Percentiles rank a stretch among this genome's conserved stretches.
Evolutionary conservation across 371 early-diverging fungal species (phyloP).

Genomic region (Mucor lusitanicus): DNA sequence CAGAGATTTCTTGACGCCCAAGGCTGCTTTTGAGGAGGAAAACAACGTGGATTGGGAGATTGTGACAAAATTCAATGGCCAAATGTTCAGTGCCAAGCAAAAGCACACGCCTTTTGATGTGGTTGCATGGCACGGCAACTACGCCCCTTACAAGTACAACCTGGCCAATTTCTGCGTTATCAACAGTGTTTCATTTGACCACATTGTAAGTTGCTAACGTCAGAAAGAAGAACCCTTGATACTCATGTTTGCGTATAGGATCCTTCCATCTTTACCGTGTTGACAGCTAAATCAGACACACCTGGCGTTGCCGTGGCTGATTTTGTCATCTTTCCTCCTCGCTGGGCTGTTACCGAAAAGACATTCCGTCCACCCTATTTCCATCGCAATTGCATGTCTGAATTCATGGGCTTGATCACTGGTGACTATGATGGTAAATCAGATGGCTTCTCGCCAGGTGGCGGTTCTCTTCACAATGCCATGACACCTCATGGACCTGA

Average conservation of each 20-base stretch:
- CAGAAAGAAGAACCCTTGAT: not conserved
- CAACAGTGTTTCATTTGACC: conserved; percentile 92
- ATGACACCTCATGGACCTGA: conserved; percentile 96
- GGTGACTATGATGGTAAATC: conserved; percentile 95
- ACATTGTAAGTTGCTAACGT: conserved; percentile 59
- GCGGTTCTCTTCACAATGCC: conserved; percentile 83
- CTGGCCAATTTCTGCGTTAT: conserved; percentile 82
- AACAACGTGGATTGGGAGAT: conserved; percentile 64
- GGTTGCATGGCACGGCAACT: conserved; percentile 98
- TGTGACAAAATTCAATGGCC: conserved; percentile 83
- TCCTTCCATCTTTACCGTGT: conserved; percentile 94
- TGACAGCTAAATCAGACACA: conserved; percentile 86
- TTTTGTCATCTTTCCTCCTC: conserved; percentile 97
- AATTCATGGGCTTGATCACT: conserved; percentile 95
- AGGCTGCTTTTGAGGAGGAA: conserved; percentile 76
- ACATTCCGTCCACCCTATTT: conserved; percentile 96
- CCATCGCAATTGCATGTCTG: conserved; percentile 94
- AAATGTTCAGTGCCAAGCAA: conserved; percentile 74
- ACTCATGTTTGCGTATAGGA: conserved; percentile 46
- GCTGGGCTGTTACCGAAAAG: conserved; percentile 92
- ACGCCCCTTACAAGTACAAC: conserved; percentile 95
- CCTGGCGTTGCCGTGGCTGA: conserved; percentile 94
- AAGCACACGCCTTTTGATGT: conserved; percentile 93
- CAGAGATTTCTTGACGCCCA: conserved; percentile 90
- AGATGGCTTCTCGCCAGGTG: conserved; percentile 91